Conservation (phyloP, 768 basidiomycete species). For the Mrakia hoshinonis region DNA sequence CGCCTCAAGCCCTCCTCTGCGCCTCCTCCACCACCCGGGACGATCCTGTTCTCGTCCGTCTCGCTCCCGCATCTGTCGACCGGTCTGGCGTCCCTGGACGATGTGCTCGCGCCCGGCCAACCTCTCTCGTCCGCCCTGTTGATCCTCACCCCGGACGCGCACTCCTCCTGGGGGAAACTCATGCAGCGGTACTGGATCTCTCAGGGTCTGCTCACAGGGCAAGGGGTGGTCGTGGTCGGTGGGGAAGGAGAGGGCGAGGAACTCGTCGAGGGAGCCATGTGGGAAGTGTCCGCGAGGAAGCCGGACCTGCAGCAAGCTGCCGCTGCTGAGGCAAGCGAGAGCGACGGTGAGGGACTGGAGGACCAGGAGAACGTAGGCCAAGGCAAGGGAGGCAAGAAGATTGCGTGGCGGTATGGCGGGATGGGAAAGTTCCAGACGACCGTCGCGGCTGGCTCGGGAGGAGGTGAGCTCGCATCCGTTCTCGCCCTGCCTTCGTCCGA, state of each 20-base stretch:
- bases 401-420: constrained; percentile 93
- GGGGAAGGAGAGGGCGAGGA: constrained; percentile 45
- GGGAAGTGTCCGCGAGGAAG: constrained; percentile 47
- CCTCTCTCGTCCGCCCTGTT: constrained; percentile 69
- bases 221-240: constrained; percentile 60
- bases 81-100: constrained; percentile 87
- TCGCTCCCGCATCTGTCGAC: constrained; percentile 51
- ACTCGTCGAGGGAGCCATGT: constrained; percentile 71
- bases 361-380: constrained; percentile 37
- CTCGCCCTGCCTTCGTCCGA: background rate
- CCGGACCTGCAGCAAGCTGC: constrained; percentile 23
- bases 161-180: constrained; percentile 75
- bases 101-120: constrained; percentile 75
- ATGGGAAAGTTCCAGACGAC: constrained; percentile 91
- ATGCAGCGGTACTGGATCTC: constrained; percentile 81
- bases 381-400: constrained; percentile 73
- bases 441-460: constrained; percentile 41
- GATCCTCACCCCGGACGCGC: constrained; percentile 71
- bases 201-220: constrained; percentile 68
- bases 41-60: constrained; percentile 38
- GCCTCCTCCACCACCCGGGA: constrained; percentile 35
- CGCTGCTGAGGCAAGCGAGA: constrained; percentile 26
- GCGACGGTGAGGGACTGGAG: constrained; percentile 39
- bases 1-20: constrained; percentile 33
- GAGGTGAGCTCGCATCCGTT: background rate